These are phyloP conservation scores for Apiospora aurea DNA, from an alignment of 2,329 filamentous ascomycete genomes.

Conservation along the genomic window DNA sequence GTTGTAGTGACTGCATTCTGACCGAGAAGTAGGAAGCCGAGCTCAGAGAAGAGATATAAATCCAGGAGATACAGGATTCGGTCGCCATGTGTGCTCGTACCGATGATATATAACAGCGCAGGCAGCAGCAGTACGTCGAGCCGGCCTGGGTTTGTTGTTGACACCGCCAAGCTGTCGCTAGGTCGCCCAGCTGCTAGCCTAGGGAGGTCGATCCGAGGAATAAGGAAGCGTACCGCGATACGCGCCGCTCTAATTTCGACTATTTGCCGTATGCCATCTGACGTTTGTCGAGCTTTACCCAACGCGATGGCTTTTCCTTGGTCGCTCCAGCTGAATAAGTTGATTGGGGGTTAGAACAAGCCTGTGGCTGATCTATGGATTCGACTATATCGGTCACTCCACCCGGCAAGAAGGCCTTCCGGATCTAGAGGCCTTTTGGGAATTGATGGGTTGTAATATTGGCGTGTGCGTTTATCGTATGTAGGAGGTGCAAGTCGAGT, in stretches of 20 bases:
- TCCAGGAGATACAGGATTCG: background rate
- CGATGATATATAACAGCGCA: constrained; percentile 1
- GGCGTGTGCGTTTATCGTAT: background rate
- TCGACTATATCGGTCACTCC: constrained; percentile 17
- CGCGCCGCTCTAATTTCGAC: constrained; percentile 7
- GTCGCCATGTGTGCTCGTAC: background rate
- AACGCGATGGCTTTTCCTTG: background rate
- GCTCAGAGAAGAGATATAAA: background rate
- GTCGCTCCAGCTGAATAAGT: constrained; percentile 1
- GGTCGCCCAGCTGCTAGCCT: constrained; percentile 7
- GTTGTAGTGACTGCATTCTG: constrained; percentile 14
- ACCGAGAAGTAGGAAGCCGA: background rate
- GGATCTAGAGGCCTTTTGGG: constrained; percentile 12
- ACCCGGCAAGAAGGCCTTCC: constrained; percentile 24
- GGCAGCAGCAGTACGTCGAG: background rate
- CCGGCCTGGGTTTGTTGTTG: background rate
- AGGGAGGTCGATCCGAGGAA: constrained; percentile 1
- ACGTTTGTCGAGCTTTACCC: background rate
- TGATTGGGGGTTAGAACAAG: background rate
- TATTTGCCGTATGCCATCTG: constrained; percentile 15
- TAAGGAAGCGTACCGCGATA: constrained; percentile 13
- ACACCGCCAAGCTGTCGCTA: background rate
- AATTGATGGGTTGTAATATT: background rate
- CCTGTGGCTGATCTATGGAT: constrained; percentile 10
- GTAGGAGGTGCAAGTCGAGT: background rate